A percentile compares a stretch with the other conserved stretches of the same genome.
phyloP scores from a whole-genome alignment of 441 rosid species.

The Capsella rubella region DNA sequence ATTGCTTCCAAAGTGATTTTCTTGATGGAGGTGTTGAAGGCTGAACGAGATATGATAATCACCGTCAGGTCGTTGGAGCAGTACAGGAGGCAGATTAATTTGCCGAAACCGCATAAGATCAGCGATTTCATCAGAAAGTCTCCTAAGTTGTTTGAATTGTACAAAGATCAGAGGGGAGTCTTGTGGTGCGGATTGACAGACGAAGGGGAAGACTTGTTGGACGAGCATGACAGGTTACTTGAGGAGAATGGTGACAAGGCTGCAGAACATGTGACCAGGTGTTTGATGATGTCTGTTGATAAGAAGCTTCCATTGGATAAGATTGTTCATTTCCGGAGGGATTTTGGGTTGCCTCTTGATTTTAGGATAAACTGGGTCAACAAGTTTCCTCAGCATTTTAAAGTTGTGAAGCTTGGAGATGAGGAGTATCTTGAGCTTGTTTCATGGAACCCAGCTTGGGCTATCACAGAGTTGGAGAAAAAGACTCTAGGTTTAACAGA shows the following conservation, averaged over 20 bases:
- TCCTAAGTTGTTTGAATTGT: constrained; percentile 80
- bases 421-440: constrained; percentile 78
- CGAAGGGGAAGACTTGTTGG: constrained; percentile 64
- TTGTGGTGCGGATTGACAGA: constrained; percentile 85
- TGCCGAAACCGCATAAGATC: constrained; percentile 69
- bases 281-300: constrained; percentile 79
- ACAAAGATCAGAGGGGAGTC: constrained; percentile 72
- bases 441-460: constrained; percentile 81
- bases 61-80: constrained; percentile 62
- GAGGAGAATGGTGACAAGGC: constrained; percentile 67
- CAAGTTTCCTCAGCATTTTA: constrained; percentile 66
- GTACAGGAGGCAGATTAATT: constrained; percentile 59
- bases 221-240: constrained; percentile 62
- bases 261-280: constrained; percentile 78
- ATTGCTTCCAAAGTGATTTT: constrained; percentile 63
- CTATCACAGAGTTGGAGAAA: constrained; percentile 83
- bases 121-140: constrained; percentile 73
- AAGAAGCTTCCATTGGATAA: constrained; percentile 68
- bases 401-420: constrained; percentile 55
- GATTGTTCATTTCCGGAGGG: constrained; percentile 80
- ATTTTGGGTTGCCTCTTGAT: constrained; percentile 80
- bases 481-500: constrained; percentile 55
- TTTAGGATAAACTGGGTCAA: constrained; percentile 72
- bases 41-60: constrained; percentile 73
- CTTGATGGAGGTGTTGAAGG: constrained; percentile 66